These are phyloP conservation scores for Zymoseptoria brevis DNA, from an alignment of 2,329 filamentous ascomycete species.

Conservation along the genomic window DNA sequence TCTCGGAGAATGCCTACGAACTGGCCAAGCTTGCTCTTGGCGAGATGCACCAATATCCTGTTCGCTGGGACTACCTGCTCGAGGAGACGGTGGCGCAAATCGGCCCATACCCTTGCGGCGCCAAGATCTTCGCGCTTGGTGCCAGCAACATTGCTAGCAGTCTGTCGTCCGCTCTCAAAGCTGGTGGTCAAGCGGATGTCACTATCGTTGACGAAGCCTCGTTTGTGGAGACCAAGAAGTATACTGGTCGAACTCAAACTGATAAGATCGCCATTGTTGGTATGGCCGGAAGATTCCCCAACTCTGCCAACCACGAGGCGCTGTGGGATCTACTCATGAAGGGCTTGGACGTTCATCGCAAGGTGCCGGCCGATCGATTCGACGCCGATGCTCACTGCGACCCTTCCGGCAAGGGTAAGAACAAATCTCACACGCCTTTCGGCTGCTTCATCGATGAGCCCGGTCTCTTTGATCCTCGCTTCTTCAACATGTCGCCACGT, in stretches of 20 bases:
- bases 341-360: slow-evolving; percentile 65
- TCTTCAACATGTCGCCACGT: slow-evolving; percentile 80
- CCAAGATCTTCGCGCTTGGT: slow-evolving; percentile 43
- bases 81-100: slow-evolving; percentile 42
- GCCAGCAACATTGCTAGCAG: slow-evolving; percentile 48
- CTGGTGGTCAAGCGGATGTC: slow-evolving; percentile 40
- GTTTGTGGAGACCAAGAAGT: slow-evolving; percentile 33
- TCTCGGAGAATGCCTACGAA: slow-evolving; percentile 39
- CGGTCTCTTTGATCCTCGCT: slow-evolving; percentile 69
- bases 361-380: slow-evolving; percentile 63
- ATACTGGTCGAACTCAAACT: slow-evolving; percentile 42
- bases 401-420: slow-evolving; percentile 62
- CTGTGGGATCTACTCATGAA: slow-evolving; percentile 70
- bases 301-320: slow-evolving; percentile 60
- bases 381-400: slow-evolving; percentile 64
- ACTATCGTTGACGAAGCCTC: slow-evolving; percentile 37
- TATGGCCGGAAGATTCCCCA: slow-evolving; percentile 69
- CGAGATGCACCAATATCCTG: slow-evolving; percentile 41
- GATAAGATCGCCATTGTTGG: slow-evolving; percentile 80
- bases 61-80: slow-evolving; percentile 43
- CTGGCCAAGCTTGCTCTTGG: slow-evolving; percentile 36
- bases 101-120: slow-evolving; percentile 34
- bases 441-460: slow-evolving; percentile 71
- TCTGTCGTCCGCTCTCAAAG: slow-evolving; percentile 47
- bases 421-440: slow-evolving; percentile 68